Conservation (phyloP, 805 yeast species). For the Metschnikowia kofuensis region DNA sequence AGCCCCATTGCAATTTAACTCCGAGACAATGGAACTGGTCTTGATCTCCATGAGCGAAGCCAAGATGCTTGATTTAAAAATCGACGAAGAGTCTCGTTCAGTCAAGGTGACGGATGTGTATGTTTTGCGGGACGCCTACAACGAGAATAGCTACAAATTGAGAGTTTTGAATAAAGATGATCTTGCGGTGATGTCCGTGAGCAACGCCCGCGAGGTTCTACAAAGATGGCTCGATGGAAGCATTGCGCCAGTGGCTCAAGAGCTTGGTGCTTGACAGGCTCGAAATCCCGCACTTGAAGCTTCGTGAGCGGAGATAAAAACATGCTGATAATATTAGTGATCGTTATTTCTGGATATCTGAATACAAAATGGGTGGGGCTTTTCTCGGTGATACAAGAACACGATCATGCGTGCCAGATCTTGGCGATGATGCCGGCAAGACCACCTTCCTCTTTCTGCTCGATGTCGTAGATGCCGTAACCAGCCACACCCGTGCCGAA, state of each 20-base stretch:
- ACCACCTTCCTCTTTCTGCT: constrained; percentile 61
- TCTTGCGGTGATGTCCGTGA: constrained; percentile 19
- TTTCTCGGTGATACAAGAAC: background rate
- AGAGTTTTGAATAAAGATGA: constrained; percentile 26
- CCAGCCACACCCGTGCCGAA: constrained; percentile 63
- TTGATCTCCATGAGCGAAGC: constrained; percentile 27
- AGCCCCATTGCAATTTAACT: constrained; percentile 1
- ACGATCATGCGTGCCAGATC: constrained; percentile 8
- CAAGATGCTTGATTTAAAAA: constrained; percentile 22
- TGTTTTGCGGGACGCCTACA: constrained; percentile 32
- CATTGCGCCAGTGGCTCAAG: constrained; percentile 6
- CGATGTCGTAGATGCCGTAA: constrained; percentile 70
- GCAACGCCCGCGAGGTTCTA: constrained; percentile 18
- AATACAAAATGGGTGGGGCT: background rate
- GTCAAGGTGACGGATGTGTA: constrained; percentile 19
- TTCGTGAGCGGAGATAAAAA: too few species aligned
- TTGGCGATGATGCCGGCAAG: constrained; percentile 46
- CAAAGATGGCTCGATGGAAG: constrained; percentile 22
- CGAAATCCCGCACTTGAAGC: background rate
- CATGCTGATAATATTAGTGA: too few species aligned
- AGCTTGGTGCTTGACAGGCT: background rate
- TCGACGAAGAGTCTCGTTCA: constrained; percentile 24
- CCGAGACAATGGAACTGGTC: constrained; percentile 17
- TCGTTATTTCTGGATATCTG: background rate
- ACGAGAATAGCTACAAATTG: constrained; percentile 20